These are phyloP conservation scores for Xylaria arbuscula DNA, from an alignment of 2,329 filamentous ascomycete genomes.

Conservation along the genomic window DNA sequence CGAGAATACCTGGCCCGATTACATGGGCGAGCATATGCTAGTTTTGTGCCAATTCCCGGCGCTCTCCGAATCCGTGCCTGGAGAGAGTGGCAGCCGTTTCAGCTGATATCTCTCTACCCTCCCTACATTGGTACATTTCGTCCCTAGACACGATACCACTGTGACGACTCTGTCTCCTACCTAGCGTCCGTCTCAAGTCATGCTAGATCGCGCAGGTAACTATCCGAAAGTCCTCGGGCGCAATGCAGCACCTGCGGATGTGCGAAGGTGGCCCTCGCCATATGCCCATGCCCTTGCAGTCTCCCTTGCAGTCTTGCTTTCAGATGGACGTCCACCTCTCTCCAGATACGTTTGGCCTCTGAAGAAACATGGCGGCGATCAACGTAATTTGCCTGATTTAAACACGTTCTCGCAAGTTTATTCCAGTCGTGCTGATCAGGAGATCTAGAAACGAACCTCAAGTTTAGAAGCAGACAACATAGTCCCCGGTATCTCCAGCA, in stretches of 20 bases:
- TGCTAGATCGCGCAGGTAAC: constrained; percentile 26
- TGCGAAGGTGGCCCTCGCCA: background rate
- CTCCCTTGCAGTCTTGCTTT: background rate
- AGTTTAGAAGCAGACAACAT: constrained; percentile 12
- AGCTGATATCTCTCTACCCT: constrained; percentile 23
- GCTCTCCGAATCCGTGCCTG: constrained; percentile 23
- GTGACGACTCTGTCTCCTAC: constrained; percentile 19
- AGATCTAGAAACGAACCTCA: constrained; percentile 38
- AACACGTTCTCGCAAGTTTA: constrained; percentile 17
- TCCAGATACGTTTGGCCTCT: constrained; percentile 18
- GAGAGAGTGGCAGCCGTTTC: constrained; percentile 28
- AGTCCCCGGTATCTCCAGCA: constrained; percentile 7
- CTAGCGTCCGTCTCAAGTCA: constrained; percentile 29
- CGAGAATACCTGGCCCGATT: background rate
- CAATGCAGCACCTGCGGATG: constrained; percentile 12
- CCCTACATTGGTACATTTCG: background rate
- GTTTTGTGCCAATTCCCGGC: constrained; percentile 21
- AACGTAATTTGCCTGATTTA: constrained; percentile 32
- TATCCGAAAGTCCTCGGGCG: constrained; percentile 13
- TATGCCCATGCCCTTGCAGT: background rate
- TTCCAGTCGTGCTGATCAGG: constrained; percentile 35
- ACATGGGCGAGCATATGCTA: background rate
- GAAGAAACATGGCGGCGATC: constrained; percentile 31
- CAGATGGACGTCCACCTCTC: background rate
- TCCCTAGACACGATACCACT: constrained; percentile 11